Evolutionary conservation across 2,329 filamentous ascomycete genomes (phyloP).

Genomic region (Helicocarpus griseus): DNA sequence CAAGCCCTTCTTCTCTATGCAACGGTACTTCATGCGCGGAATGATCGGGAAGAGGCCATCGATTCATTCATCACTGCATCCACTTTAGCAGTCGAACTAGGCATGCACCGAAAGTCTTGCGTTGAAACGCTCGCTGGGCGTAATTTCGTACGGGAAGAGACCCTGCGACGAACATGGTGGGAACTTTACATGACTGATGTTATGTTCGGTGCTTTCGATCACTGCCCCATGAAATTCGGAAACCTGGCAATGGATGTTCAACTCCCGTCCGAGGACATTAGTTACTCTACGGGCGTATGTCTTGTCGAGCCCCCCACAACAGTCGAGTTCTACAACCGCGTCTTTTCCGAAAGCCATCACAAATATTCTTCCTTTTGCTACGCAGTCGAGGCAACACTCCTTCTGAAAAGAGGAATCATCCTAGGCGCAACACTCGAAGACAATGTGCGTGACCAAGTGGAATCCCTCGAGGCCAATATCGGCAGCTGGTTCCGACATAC

Average conservation of each 20-base stretch:
- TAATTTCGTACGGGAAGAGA: constrained; percentile 65
- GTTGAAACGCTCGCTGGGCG: constrained; percentile 54
- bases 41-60: constrained; percentile 59
- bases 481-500: constrained; percentile 73
- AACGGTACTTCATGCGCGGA: constrained; percentile 67
- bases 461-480: constrained; percentile 49
- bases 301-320: constrained; percentile 53
- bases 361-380: constrained; percentile 77
- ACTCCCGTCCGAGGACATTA: constrained; percentile 74
- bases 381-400: constrained; percentile 69
- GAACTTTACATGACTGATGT: constrained; percentile 71
- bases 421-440: constrained; percentile 29
- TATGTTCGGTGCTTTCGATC: constrained; percentile 64
- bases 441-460: constrained; percentile 45
- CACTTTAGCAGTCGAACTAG: constrained; percentile 62
- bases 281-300: constrained; percentile 44
- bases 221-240: constrained; percentile 47
- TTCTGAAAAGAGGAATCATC: constrained; percentile 63
- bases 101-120: constrained; percentile 62
- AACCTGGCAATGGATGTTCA: constrained; percentile 63
- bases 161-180: constrained; percentile 87
- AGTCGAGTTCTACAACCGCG: constrained; percentile 64
- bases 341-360: constrained; percentile 59
- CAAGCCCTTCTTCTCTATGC: constrained; percentile 70
- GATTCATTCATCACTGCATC: constrained; percentile 60